Evolutionary conservation across 148 eudicot genomes (phyloP), one percentile per base, ranked within the genome.

Genomic region (Amaranthus hypochondriacus): DNA sequence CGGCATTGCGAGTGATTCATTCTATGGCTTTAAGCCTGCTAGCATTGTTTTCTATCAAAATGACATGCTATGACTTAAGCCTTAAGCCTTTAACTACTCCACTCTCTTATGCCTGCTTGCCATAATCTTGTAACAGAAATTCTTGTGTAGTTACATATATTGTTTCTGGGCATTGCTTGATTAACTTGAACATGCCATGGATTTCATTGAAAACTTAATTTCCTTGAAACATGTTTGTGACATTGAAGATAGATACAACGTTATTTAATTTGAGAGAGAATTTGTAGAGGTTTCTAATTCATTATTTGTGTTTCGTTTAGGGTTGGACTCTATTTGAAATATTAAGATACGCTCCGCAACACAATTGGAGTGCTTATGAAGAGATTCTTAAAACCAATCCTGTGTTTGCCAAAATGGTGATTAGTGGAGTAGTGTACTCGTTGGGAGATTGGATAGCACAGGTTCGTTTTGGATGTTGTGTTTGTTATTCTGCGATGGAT

Each of bases 361-460:
- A 95, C 82, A 95, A 87, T 77, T 95, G 97, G 99, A 83, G 49
- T 74, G 99, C 99, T 14, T 95, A 95, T 44, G 99, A 92, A 84
- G 94, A 83, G 84, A 92, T 89, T 75, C 89, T 95, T 55, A 95
- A 84, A 84, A 79, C 90, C 54, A 92, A 95, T 62, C 99, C 99
- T 0, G 92, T 95, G 8, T 79, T 95, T 18, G 96, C 99, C 0
- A 95, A 95, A 81, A 95, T 92, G 99, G 81, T 87, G 69, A 95
- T 95, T 68, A 95, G 99, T 81, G 99, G 99, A 81, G 90, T 95
- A 21, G 99, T 95, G 53, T 95, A 95, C 81, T 90, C 99, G 54
- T 3, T 92, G 10, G 99, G 99, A 62, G 99, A 95, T 83, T 95
- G 99, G 99, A 95, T 95, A 76, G 99, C 99, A 56, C 99, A 95